These are phyloP conservation scores for Perilla frutescens DNA, from an alignment of 257 asterid species.

Conservation along the genomic window DNA sequence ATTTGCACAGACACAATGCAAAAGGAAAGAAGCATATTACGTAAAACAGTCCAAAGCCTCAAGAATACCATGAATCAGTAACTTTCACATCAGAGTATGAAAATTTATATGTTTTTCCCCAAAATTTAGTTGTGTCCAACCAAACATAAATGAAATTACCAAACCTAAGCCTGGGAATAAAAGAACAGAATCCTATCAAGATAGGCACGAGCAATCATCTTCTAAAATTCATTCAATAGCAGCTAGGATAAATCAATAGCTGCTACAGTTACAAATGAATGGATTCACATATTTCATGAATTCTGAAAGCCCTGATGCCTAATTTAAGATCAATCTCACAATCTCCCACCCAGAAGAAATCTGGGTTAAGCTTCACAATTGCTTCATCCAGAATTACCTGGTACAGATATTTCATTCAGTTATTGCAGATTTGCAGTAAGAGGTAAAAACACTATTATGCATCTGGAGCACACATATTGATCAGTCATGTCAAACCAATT, in stretches of 20 bases:
- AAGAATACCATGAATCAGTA: not conserved
- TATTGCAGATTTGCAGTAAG: slow-evolving; percentile 17
- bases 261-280: slow-evolving; percentile 71
- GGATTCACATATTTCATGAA: slow-evolving; percentile 66
- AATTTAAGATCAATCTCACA: slow-evolving; percentile 83
- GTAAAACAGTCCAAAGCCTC: slow-evolving; percentile 11
- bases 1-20: not conserved
- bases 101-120: not conserved
- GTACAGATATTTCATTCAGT: slow-evolving; percentile 31
- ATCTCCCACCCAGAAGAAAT: slow-evolving; percentile 96
- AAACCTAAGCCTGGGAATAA: not conserved
- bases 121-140: not conserved
- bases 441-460: not conserved
- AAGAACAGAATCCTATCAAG: not conserved
- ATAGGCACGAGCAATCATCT: slow-evolving; percentile 5
- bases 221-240: not conserved
- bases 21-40: not conserved
- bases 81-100: slow-evolving; percentile 1
- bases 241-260: slow-evolving; percentile 40
- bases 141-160: not conserved
- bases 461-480: not conserved
- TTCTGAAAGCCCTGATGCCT: slow-evolving; percentile 64
- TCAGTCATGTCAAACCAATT: not conserved
- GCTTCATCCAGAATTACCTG: slow-evolving; percentile 97
- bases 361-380: slow-evolving; percentile 70